Conservation (phyloP, 2,329 filamentous ascomycete genomes). For the Calonectria fujianensis region DNA sequence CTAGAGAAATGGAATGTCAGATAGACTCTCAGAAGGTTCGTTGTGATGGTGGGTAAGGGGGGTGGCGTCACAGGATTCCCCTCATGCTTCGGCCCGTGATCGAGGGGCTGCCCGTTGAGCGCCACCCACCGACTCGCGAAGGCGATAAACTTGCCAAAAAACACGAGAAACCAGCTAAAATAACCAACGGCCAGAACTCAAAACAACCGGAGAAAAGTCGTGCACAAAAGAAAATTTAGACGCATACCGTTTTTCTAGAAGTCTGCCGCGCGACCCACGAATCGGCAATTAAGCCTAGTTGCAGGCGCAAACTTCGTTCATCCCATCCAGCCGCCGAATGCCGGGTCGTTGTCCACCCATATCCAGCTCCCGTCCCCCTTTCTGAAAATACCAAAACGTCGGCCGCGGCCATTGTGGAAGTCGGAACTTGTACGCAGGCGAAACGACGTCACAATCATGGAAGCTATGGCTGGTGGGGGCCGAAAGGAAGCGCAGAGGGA, state of each 20-base stretch:
- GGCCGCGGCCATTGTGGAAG: constrained; percentile 73
- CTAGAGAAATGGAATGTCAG: constrained; percentile 50
- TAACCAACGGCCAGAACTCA: constrained; percentile 32
- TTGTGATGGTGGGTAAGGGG: constrained; percentile 38
- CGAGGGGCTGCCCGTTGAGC: constrained; percentile 51
- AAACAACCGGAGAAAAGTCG: constrained; percentile 10
- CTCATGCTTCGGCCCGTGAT: constrained; percentile 50
- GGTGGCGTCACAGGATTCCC: constrained; percentile 50
- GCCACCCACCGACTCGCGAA: constrained; percentile 48
- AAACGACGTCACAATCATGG: constrained; percentile 71
- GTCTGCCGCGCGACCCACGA: constrained; percentile 56
- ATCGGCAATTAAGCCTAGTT: constrained; percentile 58
- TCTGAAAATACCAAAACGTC: constrained; percentile 66
- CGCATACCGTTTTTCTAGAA: constrained; percentile 50
- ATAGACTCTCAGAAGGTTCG: constrained; percentile 47
- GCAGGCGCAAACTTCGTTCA: constrained; percentile 53
- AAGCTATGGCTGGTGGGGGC: constrained; percentile 59
- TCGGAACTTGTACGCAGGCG: constrained; percentile 66
- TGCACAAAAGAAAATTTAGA: constrained; percentile 26
- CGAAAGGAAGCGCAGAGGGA: constrained; percentile 41
- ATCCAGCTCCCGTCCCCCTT: constrained; percentile 64
- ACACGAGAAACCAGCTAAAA: constrained; percentile 14
- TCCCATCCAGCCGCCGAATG: constrained; percentile 56
- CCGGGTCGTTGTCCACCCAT: constrained; percentile 61
- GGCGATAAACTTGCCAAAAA: constrained; percentile 43